Conservation (phyloP, 768 basidiomycete genomes). For the Leccinum longicurvipes region DNA sequence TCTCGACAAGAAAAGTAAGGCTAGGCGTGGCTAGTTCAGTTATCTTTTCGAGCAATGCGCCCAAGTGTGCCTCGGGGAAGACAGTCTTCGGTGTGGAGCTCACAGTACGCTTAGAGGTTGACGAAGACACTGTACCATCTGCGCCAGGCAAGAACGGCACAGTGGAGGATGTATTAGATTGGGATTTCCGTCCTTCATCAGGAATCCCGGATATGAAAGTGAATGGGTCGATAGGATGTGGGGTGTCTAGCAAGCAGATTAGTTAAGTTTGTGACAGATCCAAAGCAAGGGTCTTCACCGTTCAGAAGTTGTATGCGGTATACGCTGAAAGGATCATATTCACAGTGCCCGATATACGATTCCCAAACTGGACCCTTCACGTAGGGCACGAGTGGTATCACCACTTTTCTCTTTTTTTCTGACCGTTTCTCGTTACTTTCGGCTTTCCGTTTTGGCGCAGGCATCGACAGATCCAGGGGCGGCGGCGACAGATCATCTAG, state of each 20-base stretch:
- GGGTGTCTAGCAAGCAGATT: slow-evolving; percentile 50
- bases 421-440: slow-evolving; percentile 43
- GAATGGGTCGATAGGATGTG: slow-evolving; percentile 76
- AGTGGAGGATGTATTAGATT: slow-evolving; percentile 37
- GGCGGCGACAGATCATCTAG: slow-evolving; percentile 36
- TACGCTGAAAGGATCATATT: slow-evolving; percentile 64
- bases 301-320: slow-evolving; percentile 84
- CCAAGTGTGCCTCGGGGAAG: slow-evolving; percentile 69
- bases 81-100: slow-evolving; percentile 44
- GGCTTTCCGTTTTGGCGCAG: slow-evolving; percentile 63
- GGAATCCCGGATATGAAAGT: slow-evolving; percentile 55
- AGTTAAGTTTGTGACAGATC: slow-evolving; percentile 2
- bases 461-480: slow-evolving; percentile 32
- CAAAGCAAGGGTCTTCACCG: slow-evolving; percentile 45
- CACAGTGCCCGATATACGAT: slow-evolving; percentile 57
- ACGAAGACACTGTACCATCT: slow-evolving; percentile 12
- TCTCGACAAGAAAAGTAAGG: slow-evolving; percentile 66
- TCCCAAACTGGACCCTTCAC: slow-evolving; percentile 86
- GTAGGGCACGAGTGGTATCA: slow-evolving; percentile 77
- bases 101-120: slow-evolving; percentile 28
- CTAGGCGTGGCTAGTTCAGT: slow-evolving; percentile 56
- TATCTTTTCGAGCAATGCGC: slow-evolving; percentile 61
- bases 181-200: slow-evolving; percentile 32
- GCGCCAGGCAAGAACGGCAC: slow-evolving; percentile 46
- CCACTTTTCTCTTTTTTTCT: slow-evolving; percentile 71